phyloP scores from a whole-genome alignment of 2,329 filamentous ascomycete genomes.

The Cytospora piceicola region DNA sequence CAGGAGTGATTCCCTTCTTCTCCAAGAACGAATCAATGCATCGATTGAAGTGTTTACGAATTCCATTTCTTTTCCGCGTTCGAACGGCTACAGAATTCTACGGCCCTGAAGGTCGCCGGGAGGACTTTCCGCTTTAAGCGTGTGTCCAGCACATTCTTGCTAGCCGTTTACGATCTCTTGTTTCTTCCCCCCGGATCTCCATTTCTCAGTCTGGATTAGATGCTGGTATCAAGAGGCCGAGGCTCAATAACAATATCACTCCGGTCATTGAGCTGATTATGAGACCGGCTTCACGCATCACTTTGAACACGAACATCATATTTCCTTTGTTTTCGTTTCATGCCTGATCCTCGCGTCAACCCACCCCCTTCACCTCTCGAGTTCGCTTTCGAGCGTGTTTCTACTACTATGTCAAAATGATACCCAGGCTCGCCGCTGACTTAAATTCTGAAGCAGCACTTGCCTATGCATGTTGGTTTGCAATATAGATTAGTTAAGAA shows the following conservation, averaged over 20 bases:
- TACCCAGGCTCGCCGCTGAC: constrained; percentile 1
- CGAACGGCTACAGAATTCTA: background rate
- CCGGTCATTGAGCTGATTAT: background rate
- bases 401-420: background rate
- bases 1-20: background rate
- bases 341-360: too few relatives aligned
- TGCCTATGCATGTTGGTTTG: constrained; percentile 3
- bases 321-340: background rate
- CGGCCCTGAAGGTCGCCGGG: background rate
- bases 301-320: background rate
- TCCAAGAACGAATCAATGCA: background rate
- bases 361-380: background rate
- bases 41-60: background rate
- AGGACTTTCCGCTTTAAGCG: background rate
- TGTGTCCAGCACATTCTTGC: background rate
- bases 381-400: background rate
- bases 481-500: background rate
- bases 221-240: background rate
- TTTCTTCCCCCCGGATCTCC: background rate
- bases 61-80: background rate
- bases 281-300: background rate
- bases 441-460: background rate
- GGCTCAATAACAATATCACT: background rate
- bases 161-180: background rate
- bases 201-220: background rate